phyloP scores from a whole-genome alignment of 331 rosid species.

The Quercus lobata region DNA sequence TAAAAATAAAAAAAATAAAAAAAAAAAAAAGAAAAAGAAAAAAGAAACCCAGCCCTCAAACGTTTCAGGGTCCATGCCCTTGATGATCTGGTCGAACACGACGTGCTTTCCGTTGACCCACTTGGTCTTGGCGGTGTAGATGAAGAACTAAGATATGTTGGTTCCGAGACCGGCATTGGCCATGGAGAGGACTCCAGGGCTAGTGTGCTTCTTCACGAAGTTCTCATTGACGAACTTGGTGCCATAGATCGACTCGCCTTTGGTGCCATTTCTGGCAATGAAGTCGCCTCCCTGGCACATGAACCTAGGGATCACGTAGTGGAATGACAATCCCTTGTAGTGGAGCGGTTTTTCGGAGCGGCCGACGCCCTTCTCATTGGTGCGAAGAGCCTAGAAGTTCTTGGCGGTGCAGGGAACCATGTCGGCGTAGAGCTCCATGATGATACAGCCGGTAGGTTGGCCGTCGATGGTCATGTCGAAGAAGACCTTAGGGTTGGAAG shows the following conservation, averaged over 20 bases:
- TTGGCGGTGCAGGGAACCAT: too few relatives aligned
- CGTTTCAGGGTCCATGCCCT: conserved; percentile 58
- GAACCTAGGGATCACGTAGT: conserved; percentile 83
- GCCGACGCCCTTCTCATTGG: conserved; percentile 87
- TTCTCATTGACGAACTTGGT: conserved; percentile 83
- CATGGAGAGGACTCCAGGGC: conserved; percentile 81
- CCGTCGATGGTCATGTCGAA: conserved; percentile 55
- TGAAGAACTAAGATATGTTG: conserved; percentile 90
- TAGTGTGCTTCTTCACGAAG: conserved; percentile 83
- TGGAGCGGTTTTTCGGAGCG: conserved; percentile 72
- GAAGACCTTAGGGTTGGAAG: conserved; percentile 72
- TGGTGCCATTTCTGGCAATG: conserved; percentile 87
- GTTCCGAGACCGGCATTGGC: conserved; percentile 87
- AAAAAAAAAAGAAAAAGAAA: too few relatives aligned
- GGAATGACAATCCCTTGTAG: conserved; percentile 78
- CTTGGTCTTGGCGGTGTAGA: conserved; percentile 75
- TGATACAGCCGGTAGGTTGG: too few relatives aligned
- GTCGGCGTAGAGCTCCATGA: too few relatives aligned
- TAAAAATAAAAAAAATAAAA: too few relatives aligned
- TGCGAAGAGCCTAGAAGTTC: conserved; percentile 40
- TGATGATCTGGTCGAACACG: conserved; percentile 70
- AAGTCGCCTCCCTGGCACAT: conserved; percentile 83
- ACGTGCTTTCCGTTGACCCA: conserved; percentile 97
- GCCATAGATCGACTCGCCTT: conserved; percentile 88
- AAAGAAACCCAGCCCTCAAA: conserved; percentile 47